Base-by-base conservation (phyloP, 2,329 filamentous ascomycete species). In the Monilinia polystroma region DNA sequence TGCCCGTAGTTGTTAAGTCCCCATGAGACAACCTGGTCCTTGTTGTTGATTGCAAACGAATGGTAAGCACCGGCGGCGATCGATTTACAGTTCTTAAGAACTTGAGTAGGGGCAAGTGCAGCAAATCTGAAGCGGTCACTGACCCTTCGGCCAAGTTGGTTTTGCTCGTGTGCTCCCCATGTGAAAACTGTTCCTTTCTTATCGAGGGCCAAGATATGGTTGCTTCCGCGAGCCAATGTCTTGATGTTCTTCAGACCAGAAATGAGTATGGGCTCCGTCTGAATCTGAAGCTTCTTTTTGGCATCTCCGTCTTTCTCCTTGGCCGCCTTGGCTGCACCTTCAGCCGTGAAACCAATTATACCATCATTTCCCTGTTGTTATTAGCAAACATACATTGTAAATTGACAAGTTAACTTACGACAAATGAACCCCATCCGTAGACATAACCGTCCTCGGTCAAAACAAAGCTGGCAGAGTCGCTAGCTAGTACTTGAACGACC, bases 1-100 rank as follows among this genome's bases (percentile, higher is more conserved):
- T 96, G 89, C 70, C 89, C 90, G 77, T 91, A 96, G 79, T 90
- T 93, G 83, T 96, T 96, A 41, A 94, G 81, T 32, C 93, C 92
- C 92, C 92, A 96, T 0, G 88, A 85, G 78, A 87, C 95, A 43
- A 94, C 89, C 41, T 85, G 83, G 51, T 88, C 88, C 38, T 88
- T 84, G 69, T 87, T 84, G 72, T 85, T 84, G 59, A 92, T 84
- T 60, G 89, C 90, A 73, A 96, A 94, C 72, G 88, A 90, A 80
- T 96, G 91, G 78, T 93, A 94, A 18, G 89, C 86, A 55, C 92
- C 92, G 20, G 69, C 81, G 79, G 3, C 78, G 60, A 51, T 68
- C 69, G 60, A 75, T 75, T 58, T 70, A 74, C 70, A 72, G 71
- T 26, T 71, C 65, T 54, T 72, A 67, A 14, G 75, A 65, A 26